A percentile compares a stretch with the other conserved stretches of the same genome.
phyloP scores from a whole-genome alignment of 257 asterid species.

The Capsicum chinense region DNA sequence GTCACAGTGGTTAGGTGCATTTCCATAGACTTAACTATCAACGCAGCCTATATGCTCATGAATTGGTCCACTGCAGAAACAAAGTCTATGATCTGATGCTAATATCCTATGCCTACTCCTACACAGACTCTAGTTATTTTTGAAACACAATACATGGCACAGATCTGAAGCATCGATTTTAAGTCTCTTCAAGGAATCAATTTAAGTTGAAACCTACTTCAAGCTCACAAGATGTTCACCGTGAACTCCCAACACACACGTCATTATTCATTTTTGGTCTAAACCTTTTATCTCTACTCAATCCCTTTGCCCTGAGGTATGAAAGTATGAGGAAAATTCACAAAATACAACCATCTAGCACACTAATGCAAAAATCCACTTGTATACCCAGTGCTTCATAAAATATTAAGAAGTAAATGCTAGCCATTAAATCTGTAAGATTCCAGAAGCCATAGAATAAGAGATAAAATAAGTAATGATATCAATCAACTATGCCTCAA shows the following conservation, averaged over 20 bases:
- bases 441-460: neutral
- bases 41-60: too few relatives aligned
- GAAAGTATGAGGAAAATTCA: neutral
- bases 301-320: neutral
- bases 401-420: neutral
- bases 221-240: slow-evolving; percentile 17
- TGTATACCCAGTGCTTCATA: neutral
- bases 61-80: too few relatives aligned
- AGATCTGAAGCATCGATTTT: neutral
- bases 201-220: neutral
- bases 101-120: neutral
- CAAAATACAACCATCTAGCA: neutral
- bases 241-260: neutral
- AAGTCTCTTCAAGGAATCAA: too few relatives aligned
- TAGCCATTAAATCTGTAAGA: neutral
- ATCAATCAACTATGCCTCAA: neutral
- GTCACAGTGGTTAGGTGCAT: too few relatives aligned
- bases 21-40: too few relatives aligned
- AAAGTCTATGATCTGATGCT: neutral
- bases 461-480: neutral
- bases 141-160: neutral
- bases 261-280: neutral
- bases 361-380: neutral
- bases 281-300: too few relatives aligned
- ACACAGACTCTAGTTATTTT: neutral